A percentile compares a stretch with the other conserved stretches of the same genome.
Evolutionary conservation across 257 asterid species (phyloP).

Genomic region (Echium plantagineum): DNA sequence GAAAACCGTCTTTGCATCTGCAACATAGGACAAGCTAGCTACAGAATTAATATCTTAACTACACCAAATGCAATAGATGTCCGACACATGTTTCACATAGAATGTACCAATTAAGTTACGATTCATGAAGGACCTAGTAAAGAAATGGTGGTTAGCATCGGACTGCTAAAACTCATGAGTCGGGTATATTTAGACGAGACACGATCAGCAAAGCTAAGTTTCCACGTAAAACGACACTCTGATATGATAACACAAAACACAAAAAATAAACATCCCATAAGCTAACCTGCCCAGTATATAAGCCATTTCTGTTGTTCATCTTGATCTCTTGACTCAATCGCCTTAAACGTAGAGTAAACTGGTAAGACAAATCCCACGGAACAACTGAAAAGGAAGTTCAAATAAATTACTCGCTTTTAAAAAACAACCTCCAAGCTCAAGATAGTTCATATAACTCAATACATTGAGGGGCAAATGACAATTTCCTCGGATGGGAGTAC

Average conservation of each 20-base stretch:
- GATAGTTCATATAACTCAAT: neutral
- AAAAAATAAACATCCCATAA: neutral
- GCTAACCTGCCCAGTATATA: constrained; percentile 94
- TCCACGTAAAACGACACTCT: neutral
- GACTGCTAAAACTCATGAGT: neutral
- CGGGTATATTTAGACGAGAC: neutral
- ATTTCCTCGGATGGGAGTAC: neutral
- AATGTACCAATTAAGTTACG: too few relatives aligned
- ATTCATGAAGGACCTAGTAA: too few relatives aligned
- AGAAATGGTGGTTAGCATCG: too few relatives aligned
- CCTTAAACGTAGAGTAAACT: constrained; percentile 91
- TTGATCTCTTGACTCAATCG: constrained; percentile 63
- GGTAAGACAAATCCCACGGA: constrained; percentile 84
- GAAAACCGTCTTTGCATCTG: neutral
- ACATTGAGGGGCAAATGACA: neutral
- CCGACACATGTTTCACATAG: too few relatives aligned
- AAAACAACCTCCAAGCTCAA: neutral
- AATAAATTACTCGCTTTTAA: constrained; percentile 12
- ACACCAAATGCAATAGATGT: too few relatives aligned
- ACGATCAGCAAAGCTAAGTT: too few relatives aligned
- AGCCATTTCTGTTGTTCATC: constrained; percentile 82
- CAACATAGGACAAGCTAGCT: neutral
- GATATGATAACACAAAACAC: neutral
- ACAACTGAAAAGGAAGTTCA: constrained; percentile 42
- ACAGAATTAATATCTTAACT: neutral